Evolutionary conservation across 768 basidiomycete genomes (phyloP).

Genomic region (Suillus luteus): DNA sequence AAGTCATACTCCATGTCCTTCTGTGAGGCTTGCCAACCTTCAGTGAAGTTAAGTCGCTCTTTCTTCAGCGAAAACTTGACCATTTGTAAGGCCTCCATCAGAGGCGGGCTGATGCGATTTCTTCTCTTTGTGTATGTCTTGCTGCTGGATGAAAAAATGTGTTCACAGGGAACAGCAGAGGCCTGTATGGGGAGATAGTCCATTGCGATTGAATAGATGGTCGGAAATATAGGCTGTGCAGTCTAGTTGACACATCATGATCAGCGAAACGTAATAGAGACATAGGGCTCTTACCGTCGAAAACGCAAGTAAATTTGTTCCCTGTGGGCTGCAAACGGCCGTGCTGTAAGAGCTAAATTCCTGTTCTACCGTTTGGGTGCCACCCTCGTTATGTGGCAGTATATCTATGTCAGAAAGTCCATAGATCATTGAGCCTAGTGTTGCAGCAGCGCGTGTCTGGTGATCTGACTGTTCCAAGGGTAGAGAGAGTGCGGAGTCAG

Average conservation of each 20-base stretch:
- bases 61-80: slow-evolving; percentile 12
- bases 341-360: neutral
- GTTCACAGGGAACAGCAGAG: slow-evolving; percentile 26
- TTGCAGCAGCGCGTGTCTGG: neutral
- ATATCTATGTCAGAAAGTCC: neutral
- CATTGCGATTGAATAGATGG: slow-evolving; percentile 17
- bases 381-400: neutral
- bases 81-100: slow-evolving; percentile 26
- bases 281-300: neutral
- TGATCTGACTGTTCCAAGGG: neutral
- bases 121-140: neutral
- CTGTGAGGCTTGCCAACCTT: slow-evolving; percentile 7
- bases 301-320: neutral
- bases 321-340: neutral
- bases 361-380: neutral
- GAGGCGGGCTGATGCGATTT: neutral
- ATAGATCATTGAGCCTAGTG: neutral
- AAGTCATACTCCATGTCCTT: neutral
- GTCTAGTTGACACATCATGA: neutral
- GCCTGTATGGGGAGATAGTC: slow-evolving; percentile 25
- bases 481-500: neutral
- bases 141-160: slow-evolving; percentile 24
- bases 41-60: slow-evolving; percentile 9
- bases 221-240: neutral
- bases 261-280: neutral